Base-by-base conservation (phyloP, 108 stramenopile genomes). In the Skeletonema tropicum region DNA sequence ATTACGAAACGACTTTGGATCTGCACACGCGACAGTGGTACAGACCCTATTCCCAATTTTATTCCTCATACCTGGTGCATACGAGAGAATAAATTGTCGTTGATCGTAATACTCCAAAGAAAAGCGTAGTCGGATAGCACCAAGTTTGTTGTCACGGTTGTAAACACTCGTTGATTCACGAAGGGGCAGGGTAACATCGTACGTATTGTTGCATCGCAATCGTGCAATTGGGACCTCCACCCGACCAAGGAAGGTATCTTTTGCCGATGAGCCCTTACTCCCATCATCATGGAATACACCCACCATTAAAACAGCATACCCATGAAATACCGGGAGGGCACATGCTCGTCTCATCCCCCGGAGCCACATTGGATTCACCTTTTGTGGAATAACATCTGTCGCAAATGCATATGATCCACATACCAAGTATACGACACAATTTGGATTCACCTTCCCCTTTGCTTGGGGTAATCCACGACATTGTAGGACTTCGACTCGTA, bases 141-240 rank as follows among this genome's bases (percentile, higher is more conserved):
- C 90, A n/a, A 86, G 80, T 32, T 68, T 71, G 11, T 68, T 71
- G 11, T 84, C 66, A 45, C 86, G 71, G 42, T 87, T 83, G 72
- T 90, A 90, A 31, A 88, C 77, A 30, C 82, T 85, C 6, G 85
- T 49, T 2, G 87, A 88, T 3, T 36, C 72, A 36, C 87, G 81
- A 36, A 90, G 71, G 3, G 87, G 85, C 35, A 88, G 84, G 23
- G 86, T 88, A 26, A 87, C 71, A 73, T 90, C 90, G 52, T 90
- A 90, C 31, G 82, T 84, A 5, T 77, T 86, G 41, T 85, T 73
- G 29, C 87, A 84, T 38, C 87, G 81, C 38, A 90, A 69, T 8
- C 69, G 66, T 19, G 84, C 68, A 55, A 90, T 65, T 29, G 85
- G 87, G 38, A 90, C 68, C 26, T 63, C 71, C 11, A 88, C 85